Conservation (phyloP, 1,284 basidiomycete species). For the Ustanciosporium gigantosporum region DNA sequence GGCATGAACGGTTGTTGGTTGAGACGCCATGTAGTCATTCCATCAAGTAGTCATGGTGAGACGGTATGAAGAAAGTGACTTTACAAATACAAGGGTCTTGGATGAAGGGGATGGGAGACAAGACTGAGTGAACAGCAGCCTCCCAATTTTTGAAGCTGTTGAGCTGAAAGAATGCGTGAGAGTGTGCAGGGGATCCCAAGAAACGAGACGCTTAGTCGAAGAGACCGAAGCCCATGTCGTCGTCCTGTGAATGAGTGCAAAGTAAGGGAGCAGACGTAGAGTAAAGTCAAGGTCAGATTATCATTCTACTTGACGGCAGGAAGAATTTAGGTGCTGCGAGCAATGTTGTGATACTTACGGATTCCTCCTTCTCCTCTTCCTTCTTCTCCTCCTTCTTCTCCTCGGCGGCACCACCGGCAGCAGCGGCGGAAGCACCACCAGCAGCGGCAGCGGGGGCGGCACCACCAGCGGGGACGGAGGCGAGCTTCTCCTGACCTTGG, state of each 20-base stretch:
- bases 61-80: too few relatives aligned
- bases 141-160: slow-evolving; percentile 3
- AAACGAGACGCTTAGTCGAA: slow-evolving; percentile 54
- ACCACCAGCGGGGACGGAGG: slow-evolving; percentile 72
- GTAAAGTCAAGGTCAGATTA: neutral
- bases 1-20: too few relatives aligned
- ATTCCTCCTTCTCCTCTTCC: slow-evolving; percentile 61
- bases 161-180: neutral
- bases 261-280: neutral
- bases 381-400: slow-evolving; percentile 65
- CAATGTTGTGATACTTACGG: slow-evolving; percentile 22
- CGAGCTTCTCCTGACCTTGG: slow-evolving; percentile 88
- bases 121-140: slow-evolving; percentile 3
- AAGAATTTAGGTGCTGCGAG: too few relatives aligned
- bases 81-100: slow-evolving; percentile 7
- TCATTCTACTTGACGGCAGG: neutral
- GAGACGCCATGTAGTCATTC: too few relatives aligned
- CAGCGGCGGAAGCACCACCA: slow-evolving; percentile 68
- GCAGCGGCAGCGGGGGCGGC: slow-evolving; percentile 61
- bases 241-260: slow-evolving; percentile 14
- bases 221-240: slow-evolving; percentile 60
- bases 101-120: neutral
- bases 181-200: too few relatives aligned
- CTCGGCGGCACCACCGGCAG: slow-evolving; percentile 70
- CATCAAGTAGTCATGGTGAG: too few relatives aligned